These are phyloP conservation scores for Solanum virginianum DNA, from an alignment of 257 asterid genomes.

Conservation along the genomic window DNA sequence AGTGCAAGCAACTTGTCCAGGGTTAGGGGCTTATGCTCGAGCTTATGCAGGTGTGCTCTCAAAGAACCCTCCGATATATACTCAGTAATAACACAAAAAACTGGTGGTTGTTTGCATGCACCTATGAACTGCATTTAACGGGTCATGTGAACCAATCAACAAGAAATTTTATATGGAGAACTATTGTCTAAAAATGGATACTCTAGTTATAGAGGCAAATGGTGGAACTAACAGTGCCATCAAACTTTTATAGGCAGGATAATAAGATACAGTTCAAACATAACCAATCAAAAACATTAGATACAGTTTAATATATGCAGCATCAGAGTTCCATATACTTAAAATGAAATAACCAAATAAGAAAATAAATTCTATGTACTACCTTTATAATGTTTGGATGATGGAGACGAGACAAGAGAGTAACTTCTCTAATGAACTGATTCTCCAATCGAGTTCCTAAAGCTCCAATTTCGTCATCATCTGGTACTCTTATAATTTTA, in stretches of 20 bases:
- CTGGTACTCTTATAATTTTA: slow-evolving; percentile 45
- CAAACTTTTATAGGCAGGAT: neutral
- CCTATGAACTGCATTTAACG: slow-evolving; percentile 44
- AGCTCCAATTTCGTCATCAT: slow-evolving; percentile 53
- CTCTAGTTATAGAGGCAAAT: neutral
- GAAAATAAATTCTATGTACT: neutral
- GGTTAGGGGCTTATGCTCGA: slow-evolving; percentile 33
- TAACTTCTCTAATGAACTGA: slow-evolving; percentile 52
- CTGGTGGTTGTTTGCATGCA: slow-evolving; percentile 45
- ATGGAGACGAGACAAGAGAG: slow-evolving; percentile 53
- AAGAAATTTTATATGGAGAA: neutral
- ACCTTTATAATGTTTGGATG: slow-evolving; percentile 61
- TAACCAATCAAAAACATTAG: neutral
- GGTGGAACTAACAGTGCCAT: neutral
- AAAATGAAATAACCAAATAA: neutral
- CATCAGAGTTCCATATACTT: neutral
- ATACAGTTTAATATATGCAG: neutral
- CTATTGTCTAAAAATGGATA: neutral
- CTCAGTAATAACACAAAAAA: slow-evolving; percentile 55
- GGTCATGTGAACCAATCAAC: neutral
- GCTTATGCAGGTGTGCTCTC: slow-evolving; percentile 57
- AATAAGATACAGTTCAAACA: neutral
- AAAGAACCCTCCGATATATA: slow-evolving; percentile 53
- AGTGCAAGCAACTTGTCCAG: slow-evolving; percentile 31
- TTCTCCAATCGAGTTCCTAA: slow-evolving; percentile 45